A percentile compares a stretch with the other conserved stretches of the same genome.
Conservation (phyloP, 2,329 filamentous ascomycete genomes). For the Rutstroemia sydowiana region DNA sequence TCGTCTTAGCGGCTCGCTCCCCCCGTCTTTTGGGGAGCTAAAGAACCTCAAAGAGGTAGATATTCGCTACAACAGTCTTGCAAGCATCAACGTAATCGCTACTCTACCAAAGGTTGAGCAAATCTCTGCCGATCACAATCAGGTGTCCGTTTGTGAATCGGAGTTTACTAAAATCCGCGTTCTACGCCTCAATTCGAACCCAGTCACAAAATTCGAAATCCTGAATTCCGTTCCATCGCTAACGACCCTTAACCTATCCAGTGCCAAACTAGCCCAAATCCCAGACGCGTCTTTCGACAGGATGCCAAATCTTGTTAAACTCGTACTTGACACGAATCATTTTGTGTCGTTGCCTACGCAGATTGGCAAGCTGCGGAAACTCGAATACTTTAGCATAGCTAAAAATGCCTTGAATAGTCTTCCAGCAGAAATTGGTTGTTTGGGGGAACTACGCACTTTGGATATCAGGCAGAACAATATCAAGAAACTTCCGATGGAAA, state of each 20-base stretch:
- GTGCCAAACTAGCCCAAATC: constrained; percentile 82
- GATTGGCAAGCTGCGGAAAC: constrained; percentile 71
- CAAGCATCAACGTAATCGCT: constrained; percentile 80
- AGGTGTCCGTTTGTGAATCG: constrained; percentile 81
- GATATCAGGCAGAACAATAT: constrained; percentile 94
- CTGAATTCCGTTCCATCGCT: constrained; percentile 69
- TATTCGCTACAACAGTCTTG: constrained; percentile 85
- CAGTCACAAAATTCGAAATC: constrained; percentile 88
- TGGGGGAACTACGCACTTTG: constrained; percentile 75
- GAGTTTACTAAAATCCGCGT: constrained; percentile 79
- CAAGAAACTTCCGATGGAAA: constrained; percentile 75
- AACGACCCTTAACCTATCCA: constrained; percentile 81
- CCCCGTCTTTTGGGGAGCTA: constrained; percentile 64
- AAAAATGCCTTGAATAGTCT: constrained; percentile 82
- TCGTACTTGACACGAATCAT: constrained; percentile 91
- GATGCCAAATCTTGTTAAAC: constrained; percentile 76
- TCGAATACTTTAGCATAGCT: constrained; percentile 82
- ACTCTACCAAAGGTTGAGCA: constrained; percentile 81
- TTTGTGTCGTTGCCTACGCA: constrained; percentile 83
- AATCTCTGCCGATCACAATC: constrained; percentile 85
- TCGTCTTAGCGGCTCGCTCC: constrained; percentile 68
- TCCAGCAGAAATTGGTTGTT: constrained; percentile 79
- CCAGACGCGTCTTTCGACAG: constrained; percentile 81
- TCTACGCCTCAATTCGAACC: constrained; percentile 88
- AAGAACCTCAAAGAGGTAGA: constrained; percentile 82